Percentiles rank a stretch among this genome's conserved stretches.
Conservation (phyloP, 441 rosid species). For the Gossypium schwendimanii region DNA sequence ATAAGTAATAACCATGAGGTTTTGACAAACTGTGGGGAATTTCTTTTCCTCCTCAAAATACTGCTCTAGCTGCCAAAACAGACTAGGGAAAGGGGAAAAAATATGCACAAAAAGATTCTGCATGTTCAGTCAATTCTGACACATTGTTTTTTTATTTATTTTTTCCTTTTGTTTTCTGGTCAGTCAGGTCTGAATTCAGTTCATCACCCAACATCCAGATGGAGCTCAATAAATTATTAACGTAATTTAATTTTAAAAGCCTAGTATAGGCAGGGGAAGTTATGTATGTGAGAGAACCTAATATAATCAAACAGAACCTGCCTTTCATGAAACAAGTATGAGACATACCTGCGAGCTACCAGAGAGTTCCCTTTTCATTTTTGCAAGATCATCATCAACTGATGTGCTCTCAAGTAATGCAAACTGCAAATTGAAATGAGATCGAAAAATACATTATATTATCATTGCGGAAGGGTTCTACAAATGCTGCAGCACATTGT, state of each 20-base stretch:
- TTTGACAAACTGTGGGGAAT: neutral
- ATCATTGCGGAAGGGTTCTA: neutral
- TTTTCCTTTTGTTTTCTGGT: neutral
- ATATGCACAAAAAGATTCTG: neutral
- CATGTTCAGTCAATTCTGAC: neutral
- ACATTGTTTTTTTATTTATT: neutral
- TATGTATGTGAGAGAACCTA: neutral
- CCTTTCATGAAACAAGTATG: neutral
- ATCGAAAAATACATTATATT: neutral
- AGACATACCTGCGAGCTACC: slow-evolving; percentile 46
- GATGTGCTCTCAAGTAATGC: slow-evolving; percentile 67
- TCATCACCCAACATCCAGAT: neutral
- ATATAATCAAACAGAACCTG: neutral
- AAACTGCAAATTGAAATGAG: slow-evolving; percentile 35
- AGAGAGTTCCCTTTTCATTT: slow-evolving; percentile 54
- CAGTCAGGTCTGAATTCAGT: neutral
- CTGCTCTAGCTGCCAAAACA: slow-evolving; percentile 5
- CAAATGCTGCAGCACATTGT: neutral
- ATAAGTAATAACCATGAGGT: neutral
- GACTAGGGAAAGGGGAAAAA: neutral
- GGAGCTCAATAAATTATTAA: too few relatives aligned
- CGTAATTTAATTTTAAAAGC: neutral
- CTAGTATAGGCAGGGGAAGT: neutral
- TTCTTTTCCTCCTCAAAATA: neutral
- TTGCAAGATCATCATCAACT: slow-evolving; percentile 65